Percentiles rank a stretch among this genome's conserved stretches.
These are phyloP conservation scores for Cyberlindnera sargentensis DNA, from an alignment of 805 yeast species.

Conservation along the genomic window DNA sequence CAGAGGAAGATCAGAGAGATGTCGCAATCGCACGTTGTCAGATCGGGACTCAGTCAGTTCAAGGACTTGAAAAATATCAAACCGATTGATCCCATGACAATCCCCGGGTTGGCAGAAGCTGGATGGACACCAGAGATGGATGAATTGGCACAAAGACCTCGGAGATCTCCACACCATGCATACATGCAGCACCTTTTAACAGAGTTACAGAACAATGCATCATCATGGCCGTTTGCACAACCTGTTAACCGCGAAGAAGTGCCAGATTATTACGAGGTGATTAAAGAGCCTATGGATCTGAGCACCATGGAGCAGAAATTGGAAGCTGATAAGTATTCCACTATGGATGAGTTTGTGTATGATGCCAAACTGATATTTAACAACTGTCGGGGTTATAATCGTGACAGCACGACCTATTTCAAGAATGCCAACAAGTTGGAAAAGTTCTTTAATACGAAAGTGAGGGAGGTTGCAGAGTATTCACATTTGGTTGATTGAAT, in stretches of 20 bases:
- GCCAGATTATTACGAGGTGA: conserved; percentile 91
- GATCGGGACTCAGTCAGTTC: conserved; percentile 77
- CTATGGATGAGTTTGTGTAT: conserved; percentile 85
- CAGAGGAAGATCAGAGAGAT: conserved; percentile 74
- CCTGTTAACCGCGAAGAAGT: conserved; percentile 94
- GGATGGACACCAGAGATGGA: conserved; percentile 99
- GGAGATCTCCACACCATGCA: conserved; percentile 90
- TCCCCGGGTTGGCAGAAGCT: conserved; percentile 88
- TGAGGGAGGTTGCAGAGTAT: conserved; percentile 89
- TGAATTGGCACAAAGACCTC: conserved; percentile 89
- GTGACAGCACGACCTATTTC: conserved; percentile 90
- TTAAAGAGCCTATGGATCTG: conserved; percentile 96
- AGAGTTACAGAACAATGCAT: conserved; percentile 89
- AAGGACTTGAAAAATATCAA: conserved; percentile 37
- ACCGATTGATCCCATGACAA: conserved; percentile 69
- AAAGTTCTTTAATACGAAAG: conserved; percentile 73
- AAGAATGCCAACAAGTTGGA: conserved; percentile 93
- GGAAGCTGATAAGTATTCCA: conserved; percentile 85
- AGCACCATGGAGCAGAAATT: conserved; percentile 92
- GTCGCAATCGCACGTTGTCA: conserved; percentile 70
- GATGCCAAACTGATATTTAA: conserved; percentile 83
- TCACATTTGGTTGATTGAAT: conserved; percentile 49
- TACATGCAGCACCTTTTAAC: conserved; percentile 83
- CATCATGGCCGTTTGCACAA: conserved; percentile 95
- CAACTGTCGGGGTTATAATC: conserved; percentile 88